phyloP scores from a whole-genome alignment of 140 eudicot genomes.

The Cichorium intybus region DNA sequence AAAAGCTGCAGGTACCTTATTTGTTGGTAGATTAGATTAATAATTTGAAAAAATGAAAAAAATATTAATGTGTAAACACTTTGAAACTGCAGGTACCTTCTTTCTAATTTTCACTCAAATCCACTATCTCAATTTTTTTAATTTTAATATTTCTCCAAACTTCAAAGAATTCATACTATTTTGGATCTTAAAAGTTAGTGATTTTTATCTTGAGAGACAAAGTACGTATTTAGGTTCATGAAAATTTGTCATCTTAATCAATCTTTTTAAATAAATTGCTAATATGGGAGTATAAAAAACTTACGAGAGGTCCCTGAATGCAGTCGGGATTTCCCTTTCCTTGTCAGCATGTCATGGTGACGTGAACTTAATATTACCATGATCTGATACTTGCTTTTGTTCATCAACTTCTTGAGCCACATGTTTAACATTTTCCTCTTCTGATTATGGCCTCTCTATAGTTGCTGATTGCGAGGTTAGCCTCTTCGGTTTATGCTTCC shows the following conservation, averaged over 20 bases:
- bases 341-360: conserved; percentile 8
- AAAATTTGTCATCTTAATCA: too few species aligned
- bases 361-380: not conserved
- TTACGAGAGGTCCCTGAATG: conserved; percentile 74
- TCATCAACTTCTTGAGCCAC: conserved; percentile 31
- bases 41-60: too few species aligned
- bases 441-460: conserved; percentile 27
- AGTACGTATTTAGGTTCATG: too few species aligned
- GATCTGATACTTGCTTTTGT: conserved; percentile 23
- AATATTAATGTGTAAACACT: too few species aligned
- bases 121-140: not conserved
- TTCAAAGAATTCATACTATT: not conserved
- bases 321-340: conserved; percentile 60
- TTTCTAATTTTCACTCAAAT: not conserved
- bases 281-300: conserved; percentile 15
- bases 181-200: conserved; percentile 13
- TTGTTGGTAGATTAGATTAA: too few species aligned
- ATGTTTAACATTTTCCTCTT: conserved; percentile 22
- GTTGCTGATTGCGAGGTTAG: conserved; percentile 43
- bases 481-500: conserved; percentile 44
- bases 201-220: conserved; percentile 21
- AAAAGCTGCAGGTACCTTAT: too few species aligned
- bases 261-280: not conserved
- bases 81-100: too few species aligned
- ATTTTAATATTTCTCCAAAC: not conserved